A percentile compares a stretch with the other conserved stretches of the same genome.
phyloP scores from a whole-genome alignment of 2,329 filamentous ascomycete genomes.

The Fusarium veterinarium region DNA sequence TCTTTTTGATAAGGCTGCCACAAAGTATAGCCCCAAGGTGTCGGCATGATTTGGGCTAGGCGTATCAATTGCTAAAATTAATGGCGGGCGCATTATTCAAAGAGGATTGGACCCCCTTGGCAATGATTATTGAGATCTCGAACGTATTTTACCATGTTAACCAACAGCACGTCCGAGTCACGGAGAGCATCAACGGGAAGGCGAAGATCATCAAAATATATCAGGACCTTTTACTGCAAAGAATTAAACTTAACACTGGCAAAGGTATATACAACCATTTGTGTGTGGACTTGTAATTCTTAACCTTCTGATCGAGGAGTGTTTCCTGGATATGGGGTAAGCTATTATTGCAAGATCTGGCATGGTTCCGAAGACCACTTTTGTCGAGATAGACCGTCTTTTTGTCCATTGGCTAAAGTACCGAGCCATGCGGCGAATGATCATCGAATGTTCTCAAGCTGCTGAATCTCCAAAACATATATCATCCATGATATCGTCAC shows the following conservation, averaged over 20 bases:
- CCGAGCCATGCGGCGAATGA: not conserved
- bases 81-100: constrained; percentile 48
- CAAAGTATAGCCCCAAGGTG: constrained; percentile 89
- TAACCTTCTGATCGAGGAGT: not conserved
- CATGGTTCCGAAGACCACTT: not conserved
- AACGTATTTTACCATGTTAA: constrained; percentile 7
- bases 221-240: not conserved
- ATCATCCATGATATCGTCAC: not conserved
- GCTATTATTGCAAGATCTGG: not conserved
- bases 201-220: constrained; percentile 13
- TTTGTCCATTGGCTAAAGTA: not conserved
- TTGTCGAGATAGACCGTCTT: not conserved
- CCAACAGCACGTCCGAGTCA: not conserved
- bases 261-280: not conserved
- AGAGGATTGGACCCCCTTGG: constrained; percentile 37
- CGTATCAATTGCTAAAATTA: constrained; percentile 44
- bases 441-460: not conserved
- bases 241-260: too few species aligned
- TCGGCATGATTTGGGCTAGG: constrained; percentile 55
- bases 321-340: not conserved
- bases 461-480: not conserved
- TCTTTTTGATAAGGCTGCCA: constrained; percentile 86
- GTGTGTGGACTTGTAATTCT: not conserved
- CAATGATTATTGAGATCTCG: constrained; percentile 37
- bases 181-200: not conserved